Evolutionary conservation across 441 rosid genomes (phyloP).

Genomic region (Brassica balearica): DNA sequence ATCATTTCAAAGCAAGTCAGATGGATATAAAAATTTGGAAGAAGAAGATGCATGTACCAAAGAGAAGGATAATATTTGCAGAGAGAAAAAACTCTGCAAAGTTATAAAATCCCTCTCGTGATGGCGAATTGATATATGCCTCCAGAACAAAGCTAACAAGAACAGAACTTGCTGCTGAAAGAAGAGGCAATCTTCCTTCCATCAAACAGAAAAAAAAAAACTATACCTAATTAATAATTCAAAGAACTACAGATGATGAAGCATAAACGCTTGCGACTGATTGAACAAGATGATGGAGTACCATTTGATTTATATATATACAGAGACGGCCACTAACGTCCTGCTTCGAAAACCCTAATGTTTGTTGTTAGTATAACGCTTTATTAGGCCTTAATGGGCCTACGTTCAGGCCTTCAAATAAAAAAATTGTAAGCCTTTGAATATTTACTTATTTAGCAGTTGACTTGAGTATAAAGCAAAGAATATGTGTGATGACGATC

Average conservation of each 20-base stretch:
- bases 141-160: slow-evolving; percentile 50
- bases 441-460: no score
- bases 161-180: slow-evolving; percentile 44
- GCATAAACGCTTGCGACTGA: neutral
- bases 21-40: neutral
- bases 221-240: neutral
- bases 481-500: no score
- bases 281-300: neutral
- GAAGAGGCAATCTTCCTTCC: slow-evolving; percentile 40
- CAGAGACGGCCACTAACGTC: slow-evolving; percentile 9
- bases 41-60: slow-evolving; percentile 32
- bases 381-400: slow-evolving; percentile 15
- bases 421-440: neutral
- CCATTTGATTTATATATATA: slow-evolving; percentile 5
- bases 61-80: slow-evolving; percentile 14
- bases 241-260: neutral
- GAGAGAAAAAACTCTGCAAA: slow-evolving; percentile 28
- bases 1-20: neutral
- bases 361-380: no score
- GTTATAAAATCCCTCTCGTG: neutral
- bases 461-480: no score
- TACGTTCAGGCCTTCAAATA: neutral
- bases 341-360: slow-evolving; percentile 36
- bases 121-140: slow-evolving; percentile 35
- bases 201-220: neutral